Evolutionary conservation across 306 rosid genomes (phyloP).

Genomic region (Glycyrrhiza uralensis): DNA sequence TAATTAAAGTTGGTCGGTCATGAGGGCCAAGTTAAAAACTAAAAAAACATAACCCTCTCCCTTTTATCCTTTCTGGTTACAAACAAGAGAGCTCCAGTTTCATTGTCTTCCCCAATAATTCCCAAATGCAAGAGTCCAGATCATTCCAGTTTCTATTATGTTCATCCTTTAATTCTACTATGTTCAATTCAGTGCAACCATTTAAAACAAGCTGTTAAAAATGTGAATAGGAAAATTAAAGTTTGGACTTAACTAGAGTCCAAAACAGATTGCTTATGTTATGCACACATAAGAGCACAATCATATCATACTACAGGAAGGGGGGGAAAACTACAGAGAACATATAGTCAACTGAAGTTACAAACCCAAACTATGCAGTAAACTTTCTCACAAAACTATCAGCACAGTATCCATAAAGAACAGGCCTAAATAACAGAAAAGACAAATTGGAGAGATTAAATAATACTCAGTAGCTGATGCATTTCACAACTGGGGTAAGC

Average conservation of each 20-base stretch:
- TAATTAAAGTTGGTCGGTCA: too few relatives aligned
- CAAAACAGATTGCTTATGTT: neutral
- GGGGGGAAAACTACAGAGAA: too few relatives aligned
- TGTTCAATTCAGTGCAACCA: neutral
- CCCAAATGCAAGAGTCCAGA: neutral
- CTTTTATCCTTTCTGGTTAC: neutral
- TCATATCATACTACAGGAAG: neutral
- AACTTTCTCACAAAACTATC: neutral
- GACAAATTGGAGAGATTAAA: neutral
- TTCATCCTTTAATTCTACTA: neutral
- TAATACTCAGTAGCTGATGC: neutral
- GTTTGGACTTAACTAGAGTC: neutral
- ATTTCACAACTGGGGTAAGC: slow-evolving; percentile 17
- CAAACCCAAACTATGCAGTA: slow-evolving; percentile 1
- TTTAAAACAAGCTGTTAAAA: neutral
- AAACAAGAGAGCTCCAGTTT: neutral
- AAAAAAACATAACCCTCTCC: neutral
- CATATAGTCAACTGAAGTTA: slow-evolving; percentile 36
- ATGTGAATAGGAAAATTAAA: neutral
- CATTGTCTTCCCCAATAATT: neutral
- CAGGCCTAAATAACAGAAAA: slow-evolving; percentile 6
- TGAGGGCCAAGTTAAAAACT: too few relatives aligned
- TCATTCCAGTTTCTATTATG: neutral
- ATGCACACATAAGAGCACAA: neutral
- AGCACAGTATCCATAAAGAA: neutral